phyloP scores from a whole-genome alignment of 345 rosid genomes.

The Brassica napus region DNA sequence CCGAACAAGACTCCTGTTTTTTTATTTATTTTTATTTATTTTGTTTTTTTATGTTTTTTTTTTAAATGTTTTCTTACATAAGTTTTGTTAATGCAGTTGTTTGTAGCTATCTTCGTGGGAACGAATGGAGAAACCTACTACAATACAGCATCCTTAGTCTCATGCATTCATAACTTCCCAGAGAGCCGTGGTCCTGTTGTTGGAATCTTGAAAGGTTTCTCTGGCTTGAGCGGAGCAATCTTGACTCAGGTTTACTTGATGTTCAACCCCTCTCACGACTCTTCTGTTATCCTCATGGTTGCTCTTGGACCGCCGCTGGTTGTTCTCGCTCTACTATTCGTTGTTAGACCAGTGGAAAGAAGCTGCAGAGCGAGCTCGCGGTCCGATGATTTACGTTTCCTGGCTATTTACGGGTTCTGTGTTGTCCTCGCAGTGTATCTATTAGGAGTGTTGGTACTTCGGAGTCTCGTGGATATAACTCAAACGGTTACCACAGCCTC shows the following conservation, averaged over 20 bases:
- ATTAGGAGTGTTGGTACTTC: slow-evolving; percentile 64
- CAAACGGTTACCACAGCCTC: slow-evolving; percentile 45
- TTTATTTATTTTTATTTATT: no score
- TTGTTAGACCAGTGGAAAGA: slow-evolving; percentile 64
- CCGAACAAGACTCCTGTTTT: background rate
- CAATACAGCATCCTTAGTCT: slow-evolving; percentile 79
- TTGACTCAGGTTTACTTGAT: slow-evolving; percentile 70
- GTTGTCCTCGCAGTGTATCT: slow-evolving; percentile 64
- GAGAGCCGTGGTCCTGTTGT: slow-evolving; percentile 79
- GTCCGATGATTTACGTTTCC: slow-evolving; percentile 53
- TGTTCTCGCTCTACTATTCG: slow-evolving; percentile 60
- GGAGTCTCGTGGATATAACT: slow-evolving; percentile 57
- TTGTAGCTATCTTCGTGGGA: slow-evolving; percentile 68
- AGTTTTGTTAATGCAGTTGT: slow-evolving; percentile 51
- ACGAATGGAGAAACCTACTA: slow-evolving; percentile 89
- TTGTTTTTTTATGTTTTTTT: background rate
- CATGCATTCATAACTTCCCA: slow-evolving; percentile 87
- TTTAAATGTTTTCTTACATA: no score
- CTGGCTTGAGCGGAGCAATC: slow-evolving; percentile 93
- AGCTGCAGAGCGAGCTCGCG: slow-evolving; percentile 56
- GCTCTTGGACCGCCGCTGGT: slow-evolving; percentile 73
- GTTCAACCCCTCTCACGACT: slow-evolving; percentile 58
- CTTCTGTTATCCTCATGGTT: slow-evolving; percentile 72
- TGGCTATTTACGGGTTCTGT: slow-evolving; percentile 58
- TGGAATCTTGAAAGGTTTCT: slow-evolving; percentile 85